Percentiles rank a stretch among this genome's conserved stretches.
Conservation (phyloP, 768 basidiomycete genomes). For the Mycena epipterygia region DNA sequence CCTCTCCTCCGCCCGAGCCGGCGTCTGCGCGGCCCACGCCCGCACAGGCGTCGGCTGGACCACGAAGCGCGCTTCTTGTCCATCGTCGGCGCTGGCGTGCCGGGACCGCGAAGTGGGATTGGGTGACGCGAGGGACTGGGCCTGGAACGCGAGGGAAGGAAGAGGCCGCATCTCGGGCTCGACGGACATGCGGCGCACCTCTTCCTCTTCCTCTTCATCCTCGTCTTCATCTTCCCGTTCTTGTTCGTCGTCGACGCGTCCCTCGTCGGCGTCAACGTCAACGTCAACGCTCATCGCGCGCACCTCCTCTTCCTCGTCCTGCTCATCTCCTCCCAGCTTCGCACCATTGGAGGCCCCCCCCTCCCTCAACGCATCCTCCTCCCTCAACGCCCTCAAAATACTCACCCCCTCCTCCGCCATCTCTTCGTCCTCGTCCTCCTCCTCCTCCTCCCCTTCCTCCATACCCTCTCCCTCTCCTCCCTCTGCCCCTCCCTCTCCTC, state of each 20-base stretch:
- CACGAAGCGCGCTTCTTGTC: not conserved
- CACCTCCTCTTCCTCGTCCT: conserved; percentile 34
- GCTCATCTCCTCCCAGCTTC: conserved; percentile 39
- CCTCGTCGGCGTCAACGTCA: too few relatives aligned
- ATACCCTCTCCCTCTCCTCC: not conserved
- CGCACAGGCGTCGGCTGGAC: not conserved
- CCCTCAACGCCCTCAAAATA: conserved; percentile 27
- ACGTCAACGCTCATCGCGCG: conserved; percentile 33
- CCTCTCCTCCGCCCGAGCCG: too few relatives aligned
- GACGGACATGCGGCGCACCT: conserved; percentile 22
- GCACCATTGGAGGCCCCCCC: too few relatives aligned
- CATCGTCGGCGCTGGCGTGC: too few relatives aligned
- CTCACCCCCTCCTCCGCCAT: conserved; percentile 29
- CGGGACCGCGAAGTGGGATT: too few relatives aligned
- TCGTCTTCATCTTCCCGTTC: conserved; percentile 35
- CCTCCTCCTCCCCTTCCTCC: not conserved
- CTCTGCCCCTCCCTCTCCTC: not conserved
- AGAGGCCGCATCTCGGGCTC: conserved; percentile 42
- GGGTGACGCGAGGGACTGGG: too few relatives aligned
- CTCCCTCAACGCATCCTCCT: conserved; percentile 29
- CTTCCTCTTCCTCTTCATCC: conserved; percentile 36
- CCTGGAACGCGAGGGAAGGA: too few relatives aligned
- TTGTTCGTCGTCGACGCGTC: conserved; percentile 40
- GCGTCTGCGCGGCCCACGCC: not conserved
- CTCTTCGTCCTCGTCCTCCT: conserved; percentile 25